phyloP scores from a whole-genome alignment of 108 stramenopile genomes.

The Epipyxis sp. region DNA sequence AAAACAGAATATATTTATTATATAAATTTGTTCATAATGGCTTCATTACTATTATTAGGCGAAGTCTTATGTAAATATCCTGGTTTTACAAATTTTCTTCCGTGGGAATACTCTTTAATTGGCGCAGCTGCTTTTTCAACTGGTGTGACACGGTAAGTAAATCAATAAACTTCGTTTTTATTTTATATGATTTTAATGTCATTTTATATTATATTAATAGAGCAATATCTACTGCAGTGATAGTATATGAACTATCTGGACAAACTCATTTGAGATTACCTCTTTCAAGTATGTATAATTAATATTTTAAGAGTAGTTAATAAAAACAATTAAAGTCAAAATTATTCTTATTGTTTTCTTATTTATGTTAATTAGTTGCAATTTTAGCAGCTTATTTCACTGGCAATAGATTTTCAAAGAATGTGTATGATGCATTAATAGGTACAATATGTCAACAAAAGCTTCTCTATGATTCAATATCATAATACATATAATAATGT shows the following conservation, averaged over 20 bases:
- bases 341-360: not conserved
- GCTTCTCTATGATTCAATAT: too few relatives aligned
- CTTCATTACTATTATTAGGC: too few relatives aligned
- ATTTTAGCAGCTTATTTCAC: constrained; percentile 50
- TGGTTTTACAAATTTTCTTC: constrained; percentile 13
- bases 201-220: too few relatives aligned
- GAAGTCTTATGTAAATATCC: not conserved
- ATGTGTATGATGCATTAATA: constrained; percentile 46
- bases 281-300: constrained; percentile 37
- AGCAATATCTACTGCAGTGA: constrained; percentile 37
- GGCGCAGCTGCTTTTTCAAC: constrained; percentile 49
- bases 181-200: not conserved
- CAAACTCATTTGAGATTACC: constrained; percentile 50
- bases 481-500: too few relatives aligned
- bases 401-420: constrained; percentile 50
- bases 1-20: too few relatives aligned
- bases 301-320: too few relatives aligned
- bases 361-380: constrained; percentile 27
- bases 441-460: too few relatives aligned
- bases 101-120: constrained; percentile 53
- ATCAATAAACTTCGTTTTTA: too few relatives aligned
- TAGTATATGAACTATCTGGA: constrained; percentile 51
- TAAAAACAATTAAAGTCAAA: too few relatives aligned
- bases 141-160: constrained; percentile 47
- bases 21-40: too few relatives aligned